Evolutionary conservation across 306 rosid species (phyloP).

Genomic region (Pueraria montana): DNA sequence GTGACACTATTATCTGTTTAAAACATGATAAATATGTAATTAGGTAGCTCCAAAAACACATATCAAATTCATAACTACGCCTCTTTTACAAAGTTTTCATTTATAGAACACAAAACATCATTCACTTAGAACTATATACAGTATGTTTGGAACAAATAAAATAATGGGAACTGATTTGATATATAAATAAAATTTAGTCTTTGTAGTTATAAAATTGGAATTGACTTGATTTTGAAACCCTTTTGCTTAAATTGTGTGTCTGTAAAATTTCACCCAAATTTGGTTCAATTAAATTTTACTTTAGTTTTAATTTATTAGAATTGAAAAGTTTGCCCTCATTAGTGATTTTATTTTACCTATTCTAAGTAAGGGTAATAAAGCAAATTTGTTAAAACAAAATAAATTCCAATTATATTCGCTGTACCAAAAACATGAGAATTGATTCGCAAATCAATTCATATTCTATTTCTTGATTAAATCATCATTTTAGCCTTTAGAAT

Average conservation of each 20-base stretch:
- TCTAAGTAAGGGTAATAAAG: slow-evolving; percentile 16
- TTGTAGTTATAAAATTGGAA: slow-evolving; percentile 25
- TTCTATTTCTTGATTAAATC: background rate
- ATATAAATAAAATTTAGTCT: slow-evolving; percentile 10
- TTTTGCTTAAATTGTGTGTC: slow-evolving; percentile 6
- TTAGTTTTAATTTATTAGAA: slow-evolving; percentile 1
- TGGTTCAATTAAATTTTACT: slow-evolving; percentile 7
- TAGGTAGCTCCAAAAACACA: slow-evolving; percentile 31
- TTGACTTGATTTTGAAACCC: slow-evolving; percentile 19
- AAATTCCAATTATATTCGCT: background rate
- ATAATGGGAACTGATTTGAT: background rate
- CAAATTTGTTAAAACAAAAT: slow-evolving; percentile 16
- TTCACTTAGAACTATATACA: slow-evolving; percentile 18
- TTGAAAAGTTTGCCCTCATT: background rate
- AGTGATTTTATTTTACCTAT: background rate
- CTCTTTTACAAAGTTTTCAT: slow-evolving; percentile 1
- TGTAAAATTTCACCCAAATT: slow-evolving; percentile 4
- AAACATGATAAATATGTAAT: slow-evolving; percentile 48
- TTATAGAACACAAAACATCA: slow-evolving; percentile 22
- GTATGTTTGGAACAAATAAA: slow-evolving; percentile 28
- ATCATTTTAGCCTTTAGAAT: background rate
- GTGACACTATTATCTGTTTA: slow-evolving; percentile 85
- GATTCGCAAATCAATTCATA: background rate
- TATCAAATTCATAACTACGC: slow-evolving; percentile 11
- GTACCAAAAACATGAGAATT: background rate